phyloP scores from a whole-genome alignment of 192 early-diverging fungal genomes.

The Coemansia sp. region DNA sequence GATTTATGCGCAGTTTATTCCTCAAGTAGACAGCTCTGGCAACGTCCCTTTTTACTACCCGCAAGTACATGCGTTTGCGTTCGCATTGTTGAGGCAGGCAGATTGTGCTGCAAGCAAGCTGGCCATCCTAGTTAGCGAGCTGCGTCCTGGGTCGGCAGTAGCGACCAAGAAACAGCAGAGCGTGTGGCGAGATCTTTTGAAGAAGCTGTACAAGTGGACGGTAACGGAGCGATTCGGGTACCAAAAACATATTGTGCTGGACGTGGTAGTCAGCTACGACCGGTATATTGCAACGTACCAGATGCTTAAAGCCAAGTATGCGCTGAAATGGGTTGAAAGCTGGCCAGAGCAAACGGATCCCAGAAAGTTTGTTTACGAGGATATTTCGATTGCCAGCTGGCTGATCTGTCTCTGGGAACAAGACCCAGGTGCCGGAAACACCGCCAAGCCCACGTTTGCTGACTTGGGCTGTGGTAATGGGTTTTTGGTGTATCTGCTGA shows the following conservation, averaged over 20 bases:
- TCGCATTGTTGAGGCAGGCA: slow-evolving; percentile 19
- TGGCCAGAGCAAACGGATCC: slow-evolving; percentile 87
- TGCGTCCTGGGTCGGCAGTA: slow-evolving; percentile 11
- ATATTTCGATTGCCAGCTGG: slow-evolving; percentile 83
- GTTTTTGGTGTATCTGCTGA: slow-evolving; percentile 69
- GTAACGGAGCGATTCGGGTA: slow-evolving; percentile 70
- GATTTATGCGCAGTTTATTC: slow-evolving; percentile 32
- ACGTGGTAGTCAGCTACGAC: slow-evolving; percentile 69
- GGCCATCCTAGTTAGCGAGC: slow-evolving; percentile 25
- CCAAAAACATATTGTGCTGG: slow-evolving; percentile 65
- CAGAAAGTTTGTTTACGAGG: slow-evolving; percentile 81
- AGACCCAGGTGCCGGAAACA: slow-evolving; percentile 4
- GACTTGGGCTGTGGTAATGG: slow-evolving; percentile 90
- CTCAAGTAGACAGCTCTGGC: slow-evolving; percentile 5
- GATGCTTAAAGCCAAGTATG: slow-evolving; percentile 67
- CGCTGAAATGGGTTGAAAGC: slow-evolving; percentile 59
- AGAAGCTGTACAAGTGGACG: slow-evolving; percentile 71
- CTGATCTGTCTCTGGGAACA: slow-evolving; percentile 72
- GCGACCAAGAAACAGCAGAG: slow-evolving; percentile 56
- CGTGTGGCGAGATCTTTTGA: slow-evolving; percentile 61
- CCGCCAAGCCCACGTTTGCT: slow-evolving; percentile 59
- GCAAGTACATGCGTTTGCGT: slow-evolving; percentile 30
- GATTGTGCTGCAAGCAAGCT: slow-evolving; percentile 1
- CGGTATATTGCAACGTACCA: slow-evolving; percentile 63
- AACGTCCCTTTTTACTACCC: slow-evolving; percentile 55